Evolutionary conservation across 371 early-diverging fungal genomes (phyloP).

Genomic region (Mucor lusitanicus): DNA sequence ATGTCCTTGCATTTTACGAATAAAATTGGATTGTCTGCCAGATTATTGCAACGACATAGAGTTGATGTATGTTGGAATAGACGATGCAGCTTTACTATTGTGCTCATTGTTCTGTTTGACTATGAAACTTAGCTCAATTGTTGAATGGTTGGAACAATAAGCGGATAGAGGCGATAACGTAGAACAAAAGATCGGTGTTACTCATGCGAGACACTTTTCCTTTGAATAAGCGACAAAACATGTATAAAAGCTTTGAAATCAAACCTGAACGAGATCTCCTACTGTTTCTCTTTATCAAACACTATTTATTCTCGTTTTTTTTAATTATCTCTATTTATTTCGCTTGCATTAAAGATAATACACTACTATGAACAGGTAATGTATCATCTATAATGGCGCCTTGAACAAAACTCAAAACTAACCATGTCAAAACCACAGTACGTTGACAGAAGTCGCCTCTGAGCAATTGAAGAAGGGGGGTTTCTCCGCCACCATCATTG

Average conservation of each 20-base stretch:
- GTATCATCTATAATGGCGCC: not conserved
- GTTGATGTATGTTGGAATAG: too few relatives aligned
- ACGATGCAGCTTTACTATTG: not conserved
- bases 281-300: not conserved
- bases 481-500: not conserved
- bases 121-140: not conserved
- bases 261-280: not conserved
- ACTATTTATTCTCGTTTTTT: not conserved
- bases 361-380: not conserved
- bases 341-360: not conserved
- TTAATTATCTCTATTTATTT: not conserved
- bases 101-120: not conserved
- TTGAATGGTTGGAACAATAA: not conserved
- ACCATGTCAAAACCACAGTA: not conserved
- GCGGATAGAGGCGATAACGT: not conserved
- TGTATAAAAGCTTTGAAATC: not conserved
- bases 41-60: too few relatives aligned
- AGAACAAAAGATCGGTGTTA: conserved; percentile 1
- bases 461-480: conserved; percentile 1
- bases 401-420: too few relatives aligned
- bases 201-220: not conserved
- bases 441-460: conserved; percentile 1
- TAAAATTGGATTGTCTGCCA: not conserved
- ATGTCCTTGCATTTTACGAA: not conserved
- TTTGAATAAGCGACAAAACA: not conserved